phyloP scores from a whole-genome alignment of 257 asterid genomes.

The Echium plantagineum region DNA sequence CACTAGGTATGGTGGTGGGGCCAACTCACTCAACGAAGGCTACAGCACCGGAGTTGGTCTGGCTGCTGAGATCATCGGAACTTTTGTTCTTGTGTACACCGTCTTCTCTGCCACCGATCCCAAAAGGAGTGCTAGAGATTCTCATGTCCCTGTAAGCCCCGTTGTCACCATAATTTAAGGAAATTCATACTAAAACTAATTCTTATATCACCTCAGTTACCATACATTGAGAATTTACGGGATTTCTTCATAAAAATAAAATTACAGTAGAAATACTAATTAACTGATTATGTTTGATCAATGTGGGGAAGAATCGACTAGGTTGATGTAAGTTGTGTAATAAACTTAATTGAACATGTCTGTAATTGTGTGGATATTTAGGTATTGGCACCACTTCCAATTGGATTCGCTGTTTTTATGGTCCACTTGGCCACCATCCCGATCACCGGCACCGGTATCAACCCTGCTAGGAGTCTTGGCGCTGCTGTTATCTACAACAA shows the following conservation, averaged over 20 bases:
- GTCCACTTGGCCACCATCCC: constrained; percentile 76
- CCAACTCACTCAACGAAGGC: constrained; percentile 19
- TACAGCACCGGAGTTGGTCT: constrained; percentile 26
- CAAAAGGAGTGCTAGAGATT: constrained; percentile 44
- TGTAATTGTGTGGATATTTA: constrained; percentile 6
- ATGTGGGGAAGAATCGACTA: no score
- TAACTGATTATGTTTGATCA: no score
- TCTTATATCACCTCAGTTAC: no score
- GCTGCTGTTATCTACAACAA: constrained; percentile 57
- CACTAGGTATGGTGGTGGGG: constrained; percentile 28
- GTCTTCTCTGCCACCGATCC: constrained; percentile 50
- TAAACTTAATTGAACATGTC: not conserved
- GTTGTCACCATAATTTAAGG: no score
- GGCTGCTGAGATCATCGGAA: constrained; percentile 32
- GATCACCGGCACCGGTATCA: constrained; percentile 72
- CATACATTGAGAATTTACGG: no score
- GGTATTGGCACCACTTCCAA: constrained; percentile 84
- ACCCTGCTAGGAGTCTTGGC: constrained; percentile 83
- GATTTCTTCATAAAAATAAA: no score
- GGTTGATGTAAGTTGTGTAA: no score
- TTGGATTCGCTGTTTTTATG: constrained; percentile 75
- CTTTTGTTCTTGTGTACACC: constrained; percentile 31
- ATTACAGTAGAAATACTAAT: no score
- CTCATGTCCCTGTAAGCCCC: constrained; percentile 39
- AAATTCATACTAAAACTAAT: no score